A percentile compares a stretch with the other conserved stretches of the same genome.
Evolutionary conservation across 306 rosid species (phyloP).

Genomic region (Cucurbita pepo): DNA sequence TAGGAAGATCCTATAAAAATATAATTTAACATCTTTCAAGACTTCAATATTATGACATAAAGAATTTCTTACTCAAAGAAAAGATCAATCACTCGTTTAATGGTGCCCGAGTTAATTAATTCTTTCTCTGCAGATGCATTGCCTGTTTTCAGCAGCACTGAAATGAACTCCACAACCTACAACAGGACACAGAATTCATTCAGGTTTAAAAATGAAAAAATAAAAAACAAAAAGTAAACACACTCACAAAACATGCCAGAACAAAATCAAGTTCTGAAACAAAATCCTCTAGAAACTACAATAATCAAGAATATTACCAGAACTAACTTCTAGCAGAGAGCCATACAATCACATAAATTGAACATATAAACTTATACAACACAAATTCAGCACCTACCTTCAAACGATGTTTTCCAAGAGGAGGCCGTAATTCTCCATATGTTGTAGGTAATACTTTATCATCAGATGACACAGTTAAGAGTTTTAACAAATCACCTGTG

Average conservation of each 20-base stretch:
- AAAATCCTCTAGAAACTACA: background rate
- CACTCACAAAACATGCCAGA: background rate
- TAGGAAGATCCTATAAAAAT: background rate
- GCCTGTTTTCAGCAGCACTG: conserved; percentile 69
- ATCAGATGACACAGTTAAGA: conserved; percentile 61
- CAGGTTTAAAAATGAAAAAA: background rate
- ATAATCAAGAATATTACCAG: too few relatives aligned
- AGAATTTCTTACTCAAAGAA: conserved; percentile 72
- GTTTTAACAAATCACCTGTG: conserved; percentile 75
- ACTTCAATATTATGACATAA: background rate
- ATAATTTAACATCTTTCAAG: background rate
- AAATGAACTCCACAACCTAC: conserved; percentile 90
- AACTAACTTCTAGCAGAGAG: background rate
- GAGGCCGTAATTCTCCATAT: conserved; percentile 92
- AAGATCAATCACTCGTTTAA: conserved; percentile 71
- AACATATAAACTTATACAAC: background rate
- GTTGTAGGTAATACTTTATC: conserved; percentile 74
- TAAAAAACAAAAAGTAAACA: background rate
- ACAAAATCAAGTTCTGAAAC: background rate
- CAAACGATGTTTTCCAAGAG: conserved; percentile 91
- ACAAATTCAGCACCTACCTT: conserved; percentile 41
- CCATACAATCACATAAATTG: background rate
- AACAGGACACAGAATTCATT: conserved; percentile 10
- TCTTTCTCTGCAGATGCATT: conserved; percentile 74
- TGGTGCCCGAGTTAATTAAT: conserved; percentile 79